Conservation (phyloP, 306 rosid genomes). For the Cicer yamashitae region DNA sequence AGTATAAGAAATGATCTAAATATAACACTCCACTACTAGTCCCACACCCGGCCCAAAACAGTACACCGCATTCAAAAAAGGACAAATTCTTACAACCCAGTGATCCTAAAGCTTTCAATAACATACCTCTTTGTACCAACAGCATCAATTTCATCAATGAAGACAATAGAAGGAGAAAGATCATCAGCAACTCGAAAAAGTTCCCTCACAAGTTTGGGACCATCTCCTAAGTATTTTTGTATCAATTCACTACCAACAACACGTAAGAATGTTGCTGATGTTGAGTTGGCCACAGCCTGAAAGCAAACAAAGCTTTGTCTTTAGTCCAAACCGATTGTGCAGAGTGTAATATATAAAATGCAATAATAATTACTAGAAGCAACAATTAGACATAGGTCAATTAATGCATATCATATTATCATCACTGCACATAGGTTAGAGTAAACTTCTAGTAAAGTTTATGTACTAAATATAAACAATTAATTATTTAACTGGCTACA, state of each 20-base stretch:
- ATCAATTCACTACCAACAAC: slow-evolving; percentile 99
- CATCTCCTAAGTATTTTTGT: slow-evolving; percentile 96
- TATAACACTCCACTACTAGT: background rate
- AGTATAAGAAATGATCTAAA: slow-evolving; percentile 13
- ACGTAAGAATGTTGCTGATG: slow-evolving; percentile 96
- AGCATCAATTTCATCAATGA: slow-evolving; percentile 98
- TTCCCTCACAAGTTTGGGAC: slow-evolving; percentile 97
- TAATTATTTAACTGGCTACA: background rate
- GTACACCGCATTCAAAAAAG: slow-evolving; percentile 5
- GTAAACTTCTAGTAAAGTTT: background rate
- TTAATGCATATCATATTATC: background rate
- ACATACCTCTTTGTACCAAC: slow-evolving; percentile 92
- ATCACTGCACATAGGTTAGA: slow-evolving; percentile 1
- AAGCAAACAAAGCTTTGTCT: slow-evolving; percentile 36
- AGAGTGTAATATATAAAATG: background rate
- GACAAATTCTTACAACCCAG: background rate
- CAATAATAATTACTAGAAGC: background rate
- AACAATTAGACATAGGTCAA: background rate
- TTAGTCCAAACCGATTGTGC: slow-evolving; percentile 14
- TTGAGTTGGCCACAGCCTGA: slow-evolving; percentile 98
- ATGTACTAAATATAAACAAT: background rate
- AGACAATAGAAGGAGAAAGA: slow-evolving; percentile 95
- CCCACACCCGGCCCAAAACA: background rate
- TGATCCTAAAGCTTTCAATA: slow-evolving; percentile 19
- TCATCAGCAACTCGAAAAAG: slow-evolving; percentile 99